Evolutionary conservation across 2,329 filamentous ascomycete species (phyloP).

Genomic region (Aquanectria penicillioides): DNA sequence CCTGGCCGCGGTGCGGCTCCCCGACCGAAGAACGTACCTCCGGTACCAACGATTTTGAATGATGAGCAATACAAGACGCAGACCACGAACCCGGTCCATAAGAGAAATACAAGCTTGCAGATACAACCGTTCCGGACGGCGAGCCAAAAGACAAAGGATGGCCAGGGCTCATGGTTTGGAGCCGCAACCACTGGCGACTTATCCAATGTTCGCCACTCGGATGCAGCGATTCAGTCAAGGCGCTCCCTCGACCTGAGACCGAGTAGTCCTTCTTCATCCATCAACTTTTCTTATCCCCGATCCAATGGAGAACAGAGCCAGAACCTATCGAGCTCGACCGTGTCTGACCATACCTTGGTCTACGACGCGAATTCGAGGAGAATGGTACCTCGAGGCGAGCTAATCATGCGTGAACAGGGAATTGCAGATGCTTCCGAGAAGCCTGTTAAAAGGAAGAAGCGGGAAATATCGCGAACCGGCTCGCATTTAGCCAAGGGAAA

Average conservation of each 20-base stretch:
- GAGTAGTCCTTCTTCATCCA: constrained; percentile 61
- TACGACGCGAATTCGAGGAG: constrained; percentile 74
- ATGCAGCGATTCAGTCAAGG: constrained; percentile 49
- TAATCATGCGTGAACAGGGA: constrained; percentile 55
- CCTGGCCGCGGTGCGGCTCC: constrained; percentile 58
- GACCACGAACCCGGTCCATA: constrained; percentile 43
- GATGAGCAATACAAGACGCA: constrained; percentile 46
- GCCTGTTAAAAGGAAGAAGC: constrained; percentile 54
- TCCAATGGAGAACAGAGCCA: constrained; percentile 52
- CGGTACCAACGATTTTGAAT: constrained; percentile 78
- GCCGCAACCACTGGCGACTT: constrained; percentile 54
- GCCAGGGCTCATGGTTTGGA: constrained; percentile 61
- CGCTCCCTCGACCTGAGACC: constrained; percentile 48
- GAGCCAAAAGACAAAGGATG: constrained; percentile 60
- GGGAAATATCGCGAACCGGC: constrained; percentile 51
- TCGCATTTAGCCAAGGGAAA: constrained; percentile 63
- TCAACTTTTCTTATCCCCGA: constrained; percentile 69
- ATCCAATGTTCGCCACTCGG: constrained; percentile 56
- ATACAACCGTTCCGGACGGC: constrained; percentile 63
- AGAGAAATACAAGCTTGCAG: constrained; percentile 55
- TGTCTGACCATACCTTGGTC: constrained; percentile 59
- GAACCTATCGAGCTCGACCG: constrained; percentile 26
- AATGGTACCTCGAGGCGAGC: constrained; percentile 62
- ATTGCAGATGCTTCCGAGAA: constrained; percentile 52
- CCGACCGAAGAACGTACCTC: constrained; percentile 66